Evolutionary conservation across 805 yeast species (phyloP).

Genomic region (Debaryomyces maramus): DNA sequence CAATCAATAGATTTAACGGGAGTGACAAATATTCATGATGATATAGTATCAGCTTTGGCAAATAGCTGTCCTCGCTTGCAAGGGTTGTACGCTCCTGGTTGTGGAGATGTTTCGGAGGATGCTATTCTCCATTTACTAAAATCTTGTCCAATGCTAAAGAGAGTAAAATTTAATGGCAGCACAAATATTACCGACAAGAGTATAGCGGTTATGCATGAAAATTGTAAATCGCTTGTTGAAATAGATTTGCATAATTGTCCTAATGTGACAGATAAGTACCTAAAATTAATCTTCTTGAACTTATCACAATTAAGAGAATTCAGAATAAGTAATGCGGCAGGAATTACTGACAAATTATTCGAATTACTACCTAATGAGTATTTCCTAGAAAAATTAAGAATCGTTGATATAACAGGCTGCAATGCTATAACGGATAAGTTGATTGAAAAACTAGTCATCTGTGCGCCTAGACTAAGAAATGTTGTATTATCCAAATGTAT

Average conservation of each 20-base stretch:
- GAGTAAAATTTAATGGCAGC: constrained; percentile 80
- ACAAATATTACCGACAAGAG: constrained; percentile 62
- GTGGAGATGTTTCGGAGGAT: constrained; percentile 64
- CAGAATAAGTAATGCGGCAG: constrained; percentile 70
- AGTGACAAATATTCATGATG: constrained; percentile 62
- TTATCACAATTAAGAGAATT: constrained; percentile 81
- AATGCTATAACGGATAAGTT: constrained; percentile 75
- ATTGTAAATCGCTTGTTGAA: constrained; percentile 81
- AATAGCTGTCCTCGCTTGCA: constrained; percentile 72
- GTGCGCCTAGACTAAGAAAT: constrained; percentile 85
- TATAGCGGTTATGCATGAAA: constrained; percentile 57
- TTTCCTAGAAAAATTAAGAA: constrained; percentile 65
- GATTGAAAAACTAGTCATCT: constrained; percentile 65
- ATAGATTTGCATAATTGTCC: constrained; percentile 84
- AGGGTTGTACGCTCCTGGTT: constrained; percentile 87
- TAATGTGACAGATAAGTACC: constrained; percentile 64
- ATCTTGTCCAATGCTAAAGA: constrained; percentile 71
- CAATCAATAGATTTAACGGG: constrained; percentile 90
- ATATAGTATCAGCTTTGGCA: constrained; percentile 67
- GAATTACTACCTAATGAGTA: constrained; percentile 48
- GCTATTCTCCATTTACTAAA: constrained; percentile 60
- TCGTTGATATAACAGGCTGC: constrained; percentile 84
- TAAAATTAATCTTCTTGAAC: constrained; percentile 55
- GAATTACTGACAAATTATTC: constrained; percentile 68
- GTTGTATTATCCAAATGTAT: constrained; percentile 88